phyloP scores from a whole-genome alignment of 2,329 filamentous ascomycete genomes.

The Dactylellina haptotyla region DNA sequence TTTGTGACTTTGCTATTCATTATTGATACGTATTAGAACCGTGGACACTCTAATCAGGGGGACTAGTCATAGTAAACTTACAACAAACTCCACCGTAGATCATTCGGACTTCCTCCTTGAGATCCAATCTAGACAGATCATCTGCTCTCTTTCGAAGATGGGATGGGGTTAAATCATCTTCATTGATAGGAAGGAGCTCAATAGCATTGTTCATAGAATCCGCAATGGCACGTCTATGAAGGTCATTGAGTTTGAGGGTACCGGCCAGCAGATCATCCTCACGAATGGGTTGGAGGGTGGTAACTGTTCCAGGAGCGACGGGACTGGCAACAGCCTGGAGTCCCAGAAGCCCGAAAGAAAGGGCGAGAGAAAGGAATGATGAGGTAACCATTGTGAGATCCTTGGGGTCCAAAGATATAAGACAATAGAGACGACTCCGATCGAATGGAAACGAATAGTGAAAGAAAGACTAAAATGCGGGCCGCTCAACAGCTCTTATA shows the following conservation, averaged over 20 bases:
- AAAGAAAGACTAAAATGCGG: constrained; percentile 10
- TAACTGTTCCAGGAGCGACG: neutral
- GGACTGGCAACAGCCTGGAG: constrained; percentile 42
- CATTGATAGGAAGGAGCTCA: constrained; percentile 38
- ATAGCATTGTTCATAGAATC: constrained; percentile 42
- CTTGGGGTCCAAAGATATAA: constrained; percentile 17
- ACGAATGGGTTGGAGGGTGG: constrained; percentile 17
- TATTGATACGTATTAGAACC: neutral
- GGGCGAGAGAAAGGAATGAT: constrained; percentile 30
- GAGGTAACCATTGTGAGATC: constrained; percentile 44
- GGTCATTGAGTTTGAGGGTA: constrained; percentile 9
- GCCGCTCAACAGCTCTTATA: constrained; percentile 31
- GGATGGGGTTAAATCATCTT: constrained; percentile 31
- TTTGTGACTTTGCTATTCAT: constrained; percentile 48
- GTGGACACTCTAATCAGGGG: neutral
- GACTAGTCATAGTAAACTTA: constrained; percentile 33
- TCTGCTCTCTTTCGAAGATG: constrained; percentile 39
- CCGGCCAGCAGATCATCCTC: constrained; percentile 29
- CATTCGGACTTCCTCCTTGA: constrained; percentile 55
- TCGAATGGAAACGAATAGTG: constrained; percentile 16
- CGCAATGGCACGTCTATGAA: constrained; percentile 29
- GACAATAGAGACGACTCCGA: constrained; percentile 10
- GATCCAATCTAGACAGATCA: constrained; percentile 56
- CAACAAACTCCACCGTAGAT: constrained; percentile 58
- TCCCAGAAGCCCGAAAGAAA: constrained; percentile 42